A percentile compares a stretch with the other conserved stretches of the same genome.
phyloP scores from a whole-genome alignment of 2,329 filamentous ascomycete species.

The Dactylonectria estremocensis region DNA sequence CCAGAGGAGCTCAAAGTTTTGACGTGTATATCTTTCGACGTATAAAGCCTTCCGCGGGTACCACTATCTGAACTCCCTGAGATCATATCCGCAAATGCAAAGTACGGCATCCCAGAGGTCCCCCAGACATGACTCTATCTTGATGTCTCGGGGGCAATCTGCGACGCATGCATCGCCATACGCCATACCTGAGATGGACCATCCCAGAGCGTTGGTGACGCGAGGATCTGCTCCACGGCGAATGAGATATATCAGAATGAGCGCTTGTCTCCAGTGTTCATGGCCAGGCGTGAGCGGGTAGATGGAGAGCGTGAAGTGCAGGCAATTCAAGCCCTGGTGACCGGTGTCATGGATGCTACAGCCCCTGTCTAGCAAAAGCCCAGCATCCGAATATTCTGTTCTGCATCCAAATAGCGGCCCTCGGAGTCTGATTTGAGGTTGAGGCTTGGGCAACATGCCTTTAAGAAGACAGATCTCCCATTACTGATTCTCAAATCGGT shows the following conservation, averaged over 20 bases:
- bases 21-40: slow-evolving; percentile 19
- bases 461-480: not conserved
- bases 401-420: not conserved
- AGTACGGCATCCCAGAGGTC: slow-evolving; percentile 37
- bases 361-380: not conserved
- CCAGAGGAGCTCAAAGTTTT: slow-evolving; percentile 36
- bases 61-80: not conserved
- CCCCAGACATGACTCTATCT: slow-evolving; percentile 23
- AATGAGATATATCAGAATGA: not conserved
- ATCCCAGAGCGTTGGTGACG: not conserved
- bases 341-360: not conserved
- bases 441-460: not conserved
- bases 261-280: not conserved
- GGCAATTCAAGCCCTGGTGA: not conserved
- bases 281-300: not conserved
- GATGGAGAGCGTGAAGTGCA: not conserved
- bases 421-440: fast-evolving
- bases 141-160: not conserved
- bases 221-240: not conserved
- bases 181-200: not conserved
- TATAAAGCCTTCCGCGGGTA: slow-evolving; percentile 28
- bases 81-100: slow-evolving; percentile 20
- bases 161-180: not conserved
- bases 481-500: not conserved
- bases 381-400: not conserved